phyloP scores from a whole-genome alignment of 306 rosid genomes.

The Senna siamea region DNA sequence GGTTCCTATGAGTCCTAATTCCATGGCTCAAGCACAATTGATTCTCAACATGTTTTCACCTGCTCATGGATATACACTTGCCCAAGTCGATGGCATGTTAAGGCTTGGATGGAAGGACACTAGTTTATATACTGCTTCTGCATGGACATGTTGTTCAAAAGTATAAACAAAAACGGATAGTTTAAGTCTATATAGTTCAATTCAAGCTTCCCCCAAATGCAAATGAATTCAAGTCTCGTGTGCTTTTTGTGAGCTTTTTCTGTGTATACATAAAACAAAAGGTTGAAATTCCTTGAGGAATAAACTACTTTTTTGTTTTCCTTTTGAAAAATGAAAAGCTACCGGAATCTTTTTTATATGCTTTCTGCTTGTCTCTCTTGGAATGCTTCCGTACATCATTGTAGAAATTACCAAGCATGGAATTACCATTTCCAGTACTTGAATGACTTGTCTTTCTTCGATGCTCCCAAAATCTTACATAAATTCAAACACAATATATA shows the following conservation, averaged over 20 bases:
- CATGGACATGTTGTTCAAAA: conserved; percentile 65
- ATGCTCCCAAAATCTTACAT: neutral
- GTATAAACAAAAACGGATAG: too few species aligned
- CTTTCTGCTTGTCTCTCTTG: neutral
- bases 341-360: neutral
- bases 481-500: too few species aligned
- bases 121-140: conserved; percentile 82
- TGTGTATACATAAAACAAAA: neutral
- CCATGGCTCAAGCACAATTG: conserved; percentile 89
- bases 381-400: neutral
- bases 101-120: conserved; percentile 91
- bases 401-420: neutral
- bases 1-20: conserved; percentile 73
- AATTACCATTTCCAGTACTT: neutral
- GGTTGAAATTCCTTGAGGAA: neutral
- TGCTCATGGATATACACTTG: conserved; percentile 66
- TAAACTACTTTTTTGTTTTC: neutral
- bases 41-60: conserved; percentile 75
- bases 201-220: too few species aligned
- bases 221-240: too few species aligned
- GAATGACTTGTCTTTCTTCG: neutral
- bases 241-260: conserved; percentile 14
- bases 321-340: neutral
- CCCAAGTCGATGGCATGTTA: conserved; percentile 74
- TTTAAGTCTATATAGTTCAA: too few species aligned